Evolutionary conservation across 169 alveolate species (phyloP), one percentile per base, ranked within the genome.

Genomic region (Cyclospora cayetanensis): DNA sequence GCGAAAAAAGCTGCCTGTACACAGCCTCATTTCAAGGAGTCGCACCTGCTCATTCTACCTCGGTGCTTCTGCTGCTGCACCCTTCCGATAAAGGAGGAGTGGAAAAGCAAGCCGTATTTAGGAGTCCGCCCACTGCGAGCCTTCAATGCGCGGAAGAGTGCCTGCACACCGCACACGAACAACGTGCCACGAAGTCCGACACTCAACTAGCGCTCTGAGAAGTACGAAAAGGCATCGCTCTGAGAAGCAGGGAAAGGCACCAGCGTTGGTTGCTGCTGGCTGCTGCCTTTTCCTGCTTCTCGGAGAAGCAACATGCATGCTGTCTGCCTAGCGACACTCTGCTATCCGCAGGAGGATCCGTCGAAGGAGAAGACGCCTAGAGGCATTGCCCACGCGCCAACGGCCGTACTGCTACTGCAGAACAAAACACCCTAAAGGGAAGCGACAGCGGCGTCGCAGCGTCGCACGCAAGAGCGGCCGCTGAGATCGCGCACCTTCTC

Each of bases 41-140:
- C 74, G 22, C 68, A 91, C 90, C 92, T 86, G 92, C 92, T 86
- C 92, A 86, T 86, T 27, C 92, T 76, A 35, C 95, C 99, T 93
- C 98, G 98, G 95, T 98, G 97, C 94, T 98, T 97, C 70, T 95
- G 95, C 92, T 86, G 77, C 39, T 98, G 97, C 29, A 99, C 99
- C 93, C 98, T 96, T 2, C 99, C 99, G 76, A 99, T 98, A 95
- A 97, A 98, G 52, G 98, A 95, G 2, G 99, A 97, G 94, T 99
- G 99, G 95, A 97, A 99, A 74, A 99, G 95, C 15, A 99, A 95
- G 3, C 99, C 99, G 94, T 98, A 99, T 94, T 99, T 99, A n/a
- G 99, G 99, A 34, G 99, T 99, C 86, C 98, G 98, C 29, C 92
- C 92, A 63, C 99, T 98, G 94, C 97, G 97, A 29, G 99, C 97